Conservation (phyloP, 1,284 basidiomycete species). For the Austropuccinia psidii region DNA sequence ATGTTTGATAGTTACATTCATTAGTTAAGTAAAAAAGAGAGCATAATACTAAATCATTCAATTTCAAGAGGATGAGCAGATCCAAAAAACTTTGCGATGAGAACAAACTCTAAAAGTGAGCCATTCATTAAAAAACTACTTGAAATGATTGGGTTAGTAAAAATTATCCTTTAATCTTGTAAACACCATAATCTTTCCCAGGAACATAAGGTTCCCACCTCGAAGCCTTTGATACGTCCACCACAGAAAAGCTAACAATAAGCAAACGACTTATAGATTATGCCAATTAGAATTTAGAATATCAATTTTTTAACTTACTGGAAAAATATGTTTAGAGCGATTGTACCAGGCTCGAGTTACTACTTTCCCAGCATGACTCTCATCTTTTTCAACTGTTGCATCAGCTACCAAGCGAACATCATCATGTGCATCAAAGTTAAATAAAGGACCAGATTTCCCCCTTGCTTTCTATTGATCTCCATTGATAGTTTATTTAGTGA, state of each 20-base stretch:
- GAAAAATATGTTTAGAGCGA: slow-evolving; percentile 94
- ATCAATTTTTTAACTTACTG: slow-evolving; percentile 53
- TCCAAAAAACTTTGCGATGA: too few relatives aligned
- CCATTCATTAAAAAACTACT: too few relatives aligned
- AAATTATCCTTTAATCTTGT: slow-evolving; percentile 37
- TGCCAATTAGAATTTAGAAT: neutral
- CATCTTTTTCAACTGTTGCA: slow-evolving; percentile 93
- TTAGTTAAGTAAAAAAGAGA: too few relatives aligned
- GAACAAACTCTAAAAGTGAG: too few relatives aligned
- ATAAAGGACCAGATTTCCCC: slow-evolving; percentile 93
- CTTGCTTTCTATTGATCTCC: slow-evolving; percentile 96
- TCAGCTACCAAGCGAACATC: slow-evolving; percentile 92
- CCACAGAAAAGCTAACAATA: neutral
- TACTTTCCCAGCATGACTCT: slow-evolving; percentile 97
- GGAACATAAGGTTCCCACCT: slow-evolving; percentile 37
- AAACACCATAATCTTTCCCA: slow-evolving; percentile 37
- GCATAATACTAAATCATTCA: too few relatives aligned
- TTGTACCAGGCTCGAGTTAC: slow-evolving; percentile 95
- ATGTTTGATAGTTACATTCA: too few relatives aligned
- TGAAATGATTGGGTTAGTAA: neutral
- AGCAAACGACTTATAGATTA: neutral
- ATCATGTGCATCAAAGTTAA: slow-evolving; percentile 99
- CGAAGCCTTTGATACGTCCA: slow-evolving; percentile 21
- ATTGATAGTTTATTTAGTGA: slow-evolving; percentile 89
- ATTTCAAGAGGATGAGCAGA: too few relatives aligned